Base-by-base conservation (phyloP, 495 filamentous ascomycete species). In the Lepidopterella palustris region DNA sequence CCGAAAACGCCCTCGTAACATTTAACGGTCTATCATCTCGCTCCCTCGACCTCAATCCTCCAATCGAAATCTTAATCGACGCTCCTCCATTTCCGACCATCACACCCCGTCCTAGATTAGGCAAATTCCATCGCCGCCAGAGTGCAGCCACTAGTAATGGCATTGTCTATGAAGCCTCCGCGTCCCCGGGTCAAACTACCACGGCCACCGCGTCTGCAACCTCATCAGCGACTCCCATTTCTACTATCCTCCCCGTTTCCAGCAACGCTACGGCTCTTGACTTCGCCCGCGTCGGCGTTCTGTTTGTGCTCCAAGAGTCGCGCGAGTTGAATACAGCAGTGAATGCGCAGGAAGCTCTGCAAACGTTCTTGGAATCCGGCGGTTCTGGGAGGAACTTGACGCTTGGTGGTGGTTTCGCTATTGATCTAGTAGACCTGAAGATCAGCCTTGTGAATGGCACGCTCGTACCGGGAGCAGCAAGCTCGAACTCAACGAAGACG, bases 1-100 rank as follows among this genome's bases (percentile, higher is more conserved):
- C 84, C 0, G 84, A 96, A 72, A 97, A 97, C 61, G 84, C 88
- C 0, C 80, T 98, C 21, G 85, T 97, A 6, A 86, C 88, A 0
- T 95, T 98, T 65, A 80, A 84, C 55, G 82, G 84, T 26, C 65
- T 72, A 28, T 74, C 59, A 39, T 71, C 73, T 40, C 75, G 75
- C 21, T 61, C 58, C 18, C 15, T 66, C 54, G 64, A 61, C 54
- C 58, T 50, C n/a, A 50, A 50, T 24, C 47, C 26, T 5, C 56
- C 40, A 29, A 15, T 58, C 25, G 23, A 28, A 49, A 9, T 35
- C 32, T 18, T 26, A 26, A 55, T 25, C 26, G 5, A 42, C 8
- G 24, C 31, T 15, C 21, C 28, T 23, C 0, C 32, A 8, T 15
- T 35, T 18, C 52, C 52, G 35, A 32, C 32, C 1, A n/a, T 35